Evolutionary conservation across 202 grass and related monocot genomes (phyloP), one percentile per base, ranked within the genome.

Genomic region (Brachypodium distachyon): DNA sequence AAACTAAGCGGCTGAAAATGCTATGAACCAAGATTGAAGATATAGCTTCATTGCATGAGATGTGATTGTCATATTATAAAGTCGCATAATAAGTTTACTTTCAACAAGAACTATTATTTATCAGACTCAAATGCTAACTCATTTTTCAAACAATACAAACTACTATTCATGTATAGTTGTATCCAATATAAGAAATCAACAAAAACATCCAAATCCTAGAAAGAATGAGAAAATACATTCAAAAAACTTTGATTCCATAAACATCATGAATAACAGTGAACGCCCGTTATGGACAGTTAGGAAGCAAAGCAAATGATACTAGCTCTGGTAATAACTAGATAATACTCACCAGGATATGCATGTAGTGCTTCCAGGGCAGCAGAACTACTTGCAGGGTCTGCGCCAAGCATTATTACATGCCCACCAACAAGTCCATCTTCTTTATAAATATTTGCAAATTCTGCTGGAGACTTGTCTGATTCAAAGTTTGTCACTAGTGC

Each of bases 331-430:
- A 62, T 44, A 76, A 46, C 18, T 31, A 72, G 33, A 75, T n/a
- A 37, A 63, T 64, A 78, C 76, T 87, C 61, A 98, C 95, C 91
- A 85, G 87, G 89, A 55, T 95, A 95, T 84, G 95, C 84, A 85
- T 26, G 77, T 37, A 95, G 74, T 44, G 89, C 91, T 67, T 95
- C 84, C 37, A 90, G 74, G 61, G 89, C 85, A 48, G 91, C 74
- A 27, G 78, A 64, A 33, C 86, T 80, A 74, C 95, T 98, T 22
- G 86, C 78, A 48, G 77, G 32, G 80, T 98, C 89, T 16, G 85
- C 89, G 0, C 95, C 95, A 52, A 95, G 95, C 91, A 98, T 98
- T 82, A 98, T 98, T 14, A 82, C 91, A 77, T 98, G 91, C 23
- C 95, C 95, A 32, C 95, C 89, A 37, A 40, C 14, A 27, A 95